Percentiles rank a stretch among this genome's conserved stretches.
Conservation (phyloP, 495 filamentous ascomycete genomes). For the Parathielavia appendiculata region DNA sequence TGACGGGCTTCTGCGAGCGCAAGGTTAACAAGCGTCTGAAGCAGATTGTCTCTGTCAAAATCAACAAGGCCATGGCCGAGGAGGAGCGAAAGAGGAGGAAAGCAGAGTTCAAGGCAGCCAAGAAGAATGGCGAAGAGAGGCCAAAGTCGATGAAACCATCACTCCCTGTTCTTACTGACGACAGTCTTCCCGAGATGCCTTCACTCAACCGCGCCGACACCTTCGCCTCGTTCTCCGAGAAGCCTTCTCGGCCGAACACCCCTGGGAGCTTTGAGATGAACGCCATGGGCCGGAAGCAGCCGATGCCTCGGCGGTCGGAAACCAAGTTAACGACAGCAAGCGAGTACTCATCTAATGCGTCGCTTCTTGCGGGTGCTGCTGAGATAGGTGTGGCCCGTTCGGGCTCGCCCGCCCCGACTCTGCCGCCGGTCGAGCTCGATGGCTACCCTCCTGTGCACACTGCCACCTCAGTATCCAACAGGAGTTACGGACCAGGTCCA, state of each 20-base stretch:
- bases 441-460: conserved; percentile 31
- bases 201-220: conserved; percentile 62
- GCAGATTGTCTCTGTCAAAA: conserved; percentile 72
- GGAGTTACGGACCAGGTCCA: conserved; percentile 48
- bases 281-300: conserved; percentile 42
- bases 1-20: conserved; percentile 78
- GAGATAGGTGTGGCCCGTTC: conserved; percentile 54
- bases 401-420: conserved; percentile 39
- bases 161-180: conserved; percentile 47
- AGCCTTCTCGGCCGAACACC: conserved; percentile 53
- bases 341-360: conserved; percentile 51
- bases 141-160: conserved; percentile 55
- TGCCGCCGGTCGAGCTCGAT: conserved; percentile 36
- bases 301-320: conserved; percentile 35
- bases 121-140: conserved; percentile 48
- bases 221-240: conserved; percentile 58
- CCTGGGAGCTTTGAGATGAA: conserved; percentile 46
- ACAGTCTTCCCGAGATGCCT: conserved; percentile 56
- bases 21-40: conserved; percentile 80
- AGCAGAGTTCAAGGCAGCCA: conserved; percentile 54
- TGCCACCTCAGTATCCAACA: conserved; percentile 29
- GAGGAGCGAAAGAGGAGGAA: conserved; percentile 55
- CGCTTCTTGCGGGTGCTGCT: conserved; percentile 54
- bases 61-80: conserved; percentile 78
- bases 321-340: conserved; percentile 35